Percentiles rank a stretch among this genome's conserved stretches.
Conservation (phyloP, 2,329 filamentous ascomycete species). For the Xylariaceae sp. region DNA sequence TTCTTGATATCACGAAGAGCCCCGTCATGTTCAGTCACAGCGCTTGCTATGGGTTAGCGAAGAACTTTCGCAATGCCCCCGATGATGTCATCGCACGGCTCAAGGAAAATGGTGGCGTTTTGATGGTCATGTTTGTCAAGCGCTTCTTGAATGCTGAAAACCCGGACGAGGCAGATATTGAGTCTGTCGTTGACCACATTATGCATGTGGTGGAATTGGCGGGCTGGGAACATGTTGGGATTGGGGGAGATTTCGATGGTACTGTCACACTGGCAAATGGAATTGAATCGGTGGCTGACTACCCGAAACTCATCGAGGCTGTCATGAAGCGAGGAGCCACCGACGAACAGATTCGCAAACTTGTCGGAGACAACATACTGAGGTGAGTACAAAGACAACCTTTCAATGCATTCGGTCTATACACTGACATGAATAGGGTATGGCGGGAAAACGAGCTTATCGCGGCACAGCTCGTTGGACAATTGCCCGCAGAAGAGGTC, state of each 20-base stretch:
- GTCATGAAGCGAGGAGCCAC: slow-evolving; percentile 31
- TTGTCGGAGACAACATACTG: slow-evolving; percentile 31
- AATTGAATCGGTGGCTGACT: slow-evolving; percentile 25
- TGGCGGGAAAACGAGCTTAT: slow-evolving; percentile 29
- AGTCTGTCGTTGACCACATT: slow-evolving; percentile 32
- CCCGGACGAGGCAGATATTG: slow-evolving; percentile 15
- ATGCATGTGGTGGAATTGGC: slow-evolving; percentile 27
- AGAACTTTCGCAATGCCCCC: slow-evolving; percentile 60
- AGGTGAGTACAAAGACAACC: slow-evolving; percentile 2
- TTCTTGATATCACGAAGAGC: slow-evolving; percentile 47
- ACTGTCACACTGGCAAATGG: slow-evolving; percentile 21
- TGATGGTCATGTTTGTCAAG: slow-evolving; percentile 19
- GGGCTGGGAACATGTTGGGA: slow-evolving; percentile 33
- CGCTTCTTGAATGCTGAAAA: slow-evolving; percentile 18
- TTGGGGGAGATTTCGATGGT: slow-evolving; percentile 35
- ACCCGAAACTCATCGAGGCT: slow-evolving; percentile 32
- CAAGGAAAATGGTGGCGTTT: slow-evolving; percentile 19
- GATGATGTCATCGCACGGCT: slow-evolving; percentile 20
- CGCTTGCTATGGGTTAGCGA: slow-evolving; percentile 56
- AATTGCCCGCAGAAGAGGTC: slow-evolving; percentile 30
- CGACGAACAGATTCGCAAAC: slow-evolving; percentile 27
- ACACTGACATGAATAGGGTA: slow-evolving; percentile 15
- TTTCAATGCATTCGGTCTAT: too few species aligned
- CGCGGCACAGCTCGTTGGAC: slow-evolving; percentile 24
- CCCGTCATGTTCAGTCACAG: slow-evolving; percentile 67